phyloP scores from a whole-genome alignment of 108 stramenopile genomes.

The Cylindrotheca closterium region DNA sequence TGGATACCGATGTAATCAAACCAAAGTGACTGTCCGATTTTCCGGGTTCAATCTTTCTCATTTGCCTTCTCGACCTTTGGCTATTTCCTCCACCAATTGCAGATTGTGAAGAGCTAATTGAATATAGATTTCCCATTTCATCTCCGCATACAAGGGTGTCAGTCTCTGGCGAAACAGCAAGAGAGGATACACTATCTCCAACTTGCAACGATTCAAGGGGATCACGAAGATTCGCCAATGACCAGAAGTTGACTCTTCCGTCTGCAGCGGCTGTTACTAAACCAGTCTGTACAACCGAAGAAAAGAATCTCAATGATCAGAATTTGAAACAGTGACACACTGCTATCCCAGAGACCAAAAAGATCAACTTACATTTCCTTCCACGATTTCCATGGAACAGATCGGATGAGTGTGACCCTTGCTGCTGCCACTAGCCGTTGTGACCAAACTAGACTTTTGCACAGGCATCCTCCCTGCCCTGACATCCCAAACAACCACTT shows the following conservation, averaged over 20 bases:
- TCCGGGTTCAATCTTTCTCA: slow-evolving; percentile 48
- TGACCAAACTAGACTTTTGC: slow-evolving; percentile 55
- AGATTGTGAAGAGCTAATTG: slow-evolving; percentile 42
- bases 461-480: slow-evolving; percentile 83
- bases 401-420: slow-evolving; percentile 78
- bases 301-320: background rate
- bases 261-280: slow-evolving; percentile 75
- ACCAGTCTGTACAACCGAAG: slow-evolving; percentile 41
- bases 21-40: slow-evolving; percentile 68
- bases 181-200: slow-evolving; percentile 73
- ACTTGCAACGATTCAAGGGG: slow-evolving; percentile 70
- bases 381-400: slow-evolving; percentile 55
- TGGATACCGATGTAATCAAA: slow-evolving; percentile 70
- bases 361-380: slow-evolving; percentile 61
- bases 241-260: slow-evolving; percentile 84
- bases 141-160: slow-evolving; percentile 77
- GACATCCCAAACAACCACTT: slow-evolving; percentile 86
- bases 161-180: slow-evolving; percentile 65
- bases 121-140: slow-evolving; percentile 68
- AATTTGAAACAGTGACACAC: background rate
- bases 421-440: slow-evolving; percentile 29
- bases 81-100: slow-evolving; percentile 39
- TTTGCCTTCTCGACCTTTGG: slow-evolving; percentile 51
- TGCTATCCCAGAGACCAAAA: background rate
- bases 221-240: slow-evolving; percentile 78